Base-by-base conservation (phyloP, 2,329 filamentous ascomycete genomes). In the Trichoderma koningiopsis region DNA sequence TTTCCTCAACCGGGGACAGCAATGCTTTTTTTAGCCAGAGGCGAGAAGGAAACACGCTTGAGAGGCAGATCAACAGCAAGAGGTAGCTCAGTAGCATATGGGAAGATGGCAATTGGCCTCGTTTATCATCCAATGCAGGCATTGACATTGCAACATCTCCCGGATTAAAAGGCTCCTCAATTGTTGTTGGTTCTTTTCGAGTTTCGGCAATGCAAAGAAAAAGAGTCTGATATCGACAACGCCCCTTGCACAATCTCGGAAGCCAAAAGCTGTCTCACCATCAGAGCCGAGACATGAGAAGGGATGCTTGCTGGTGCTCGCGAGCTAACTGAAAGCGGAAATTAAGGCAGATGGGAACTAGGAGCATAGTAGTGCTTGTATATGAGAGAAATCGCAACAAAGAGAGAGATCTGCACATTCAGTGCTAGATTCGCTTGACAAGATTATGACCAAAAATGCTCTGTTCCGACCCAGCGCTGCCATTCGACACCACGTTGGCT, bases 371-470 rank as follows among this genome's bases (percentile, higher is more conserved):
- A 35, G 13, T 35, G 33, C 33, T 35, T 35, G 33, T 35, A 52
- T 35, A 33, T 53, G 60, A 37, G 60, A 11, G 31, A 53, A 63
- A 24, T 37, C 24, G 60, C 52, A 63, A 59, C 52, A 58, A 59
- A 59, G 31, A 27, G 55, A n/a, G 55, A 33, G 11, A n/a, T 24
- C 55, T 35, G 19, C 55, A 37, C 35, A 33, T n/a, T 37, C 55
- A n/a, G 31, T 58, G 33, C 31, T 35, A n/a, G 40, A 66, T 71
- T 37, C 35, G 69, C 40, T 35, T 53, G 66, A 70, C 40, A 53
- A 24, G 31, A 22, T 27, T 22, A 35, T 49, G 68, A 72, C 66
- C 61, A 55, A 24, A 69, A 61, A 72, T 31, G 52, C 33, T 22
- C 22, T 43, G 49, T 22, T 47, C 24, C 24, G 37, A 40, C 37